These are phyloP conservation scores for Umbilicus rupestris DNA, from an alignment of 164 flowering plant genomes.

Conservation along the genomic window DNA sequence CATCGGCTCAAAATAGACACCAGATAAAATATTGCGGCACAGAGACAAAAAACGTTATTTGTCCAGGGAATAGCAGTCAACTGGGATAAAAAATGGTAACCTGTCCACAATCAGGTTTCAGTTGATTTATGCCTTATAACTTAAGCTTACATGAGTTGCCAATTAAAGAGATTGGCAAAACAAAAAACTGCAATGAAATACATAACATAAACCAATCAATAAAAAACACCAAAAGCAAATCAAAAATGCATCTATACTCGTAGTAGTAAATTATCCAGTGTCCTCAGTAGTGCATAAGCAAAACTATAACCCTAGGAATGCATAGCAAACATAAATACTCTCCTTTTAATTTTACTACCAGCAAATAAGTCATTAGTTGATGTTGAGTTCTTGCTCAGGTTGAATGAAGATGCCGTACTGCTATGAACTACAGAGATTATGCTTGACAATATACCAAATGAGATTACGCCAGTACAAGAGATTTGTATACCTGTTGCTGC, in stretches of 20 bases:
- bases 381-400: not conserved
- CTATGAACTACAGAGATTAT: not conserved
- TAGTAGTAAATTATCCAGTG: too few relatives aligned
- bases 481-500: slow-evolving; percentile 62
- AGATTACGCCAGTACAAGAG: not conserved
- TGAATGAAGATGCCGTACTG: not conserved
- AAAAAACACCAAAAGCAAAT: too few relatives aligned
- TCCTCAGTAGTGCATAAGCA: not conserved
- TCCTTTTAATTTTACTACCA: not conserved
- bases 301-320: not conserved
- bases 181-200: not conserved
- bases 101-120: not conserved
- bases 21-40: not conserved
- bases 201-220: too few relatives aligned
- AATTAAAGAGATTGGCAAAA: not conserved
- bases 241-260: too few relatives aligned
- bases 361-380: not conserved
- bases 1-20: not conserved
- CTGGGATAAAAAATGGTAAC: not conserved
- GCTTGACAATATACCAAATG: not conserved
- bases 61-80: not conserved
- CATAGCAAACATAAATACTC: not conserved
- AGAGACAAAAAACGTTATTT: not conserved
- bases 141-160: not conserved
- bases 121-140: not conserved